These are phyloP conservation scores for Pyrus pyrifolia DNA, from an alignment of 306 rosid genomes.

Conservation along the genomic window DNA sequence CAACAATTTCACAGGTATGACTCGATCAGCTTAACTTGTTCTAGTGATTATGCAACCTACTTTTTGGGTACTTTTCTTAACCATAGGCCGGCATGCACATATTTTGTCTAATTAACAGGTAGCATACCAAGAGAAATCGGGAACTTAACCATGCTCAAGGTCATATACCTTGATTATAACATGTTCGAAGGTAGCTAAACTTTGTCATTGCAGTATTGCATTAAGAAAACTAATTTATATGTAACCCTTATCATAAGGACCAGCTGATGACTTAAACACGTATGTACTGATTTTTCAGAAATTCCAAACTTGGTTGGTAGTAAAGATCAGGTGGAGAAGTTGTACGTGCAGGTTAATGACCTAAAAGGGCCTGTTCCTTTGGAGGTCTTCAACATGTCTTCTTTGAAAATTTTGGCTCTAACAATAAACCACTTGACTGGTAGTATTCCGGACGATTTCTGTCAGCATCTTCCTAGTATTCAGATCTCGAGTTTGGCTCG, in stretches of 20 bases:
- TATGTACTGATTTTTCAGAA: neutral
- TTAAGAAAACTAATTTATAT: too few species aligned
- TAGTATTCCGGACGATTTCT: neutral
- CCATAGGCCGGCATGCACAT: too few species aligned
- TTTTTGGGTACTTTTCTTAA: too few species aligned
- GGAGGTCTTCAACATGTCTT: constrained; percentile 8
- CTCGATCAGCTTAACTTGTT: too few species aligned
- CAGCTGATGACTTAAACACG: neutral
- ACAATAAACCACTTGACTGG: neutral
- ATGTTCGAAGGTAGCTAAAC: too few species aligned
- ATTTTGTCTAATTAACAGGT: constrained; percentile 5
- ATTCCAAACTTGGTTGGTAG: neutral
- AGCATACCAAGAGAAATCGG: constrained; percentile 22
- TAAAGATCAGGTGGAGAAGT: neutral
- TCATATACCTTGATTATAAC: too few species aligned
- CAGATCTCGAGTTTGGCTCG: neutral
- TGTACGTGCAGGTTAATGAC: neutral
- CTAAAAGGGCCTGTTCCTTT: constrained; percentile 9
- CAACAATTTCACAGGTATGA: constrained; percentile 5
- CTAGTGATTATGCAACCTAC: too few species aligned
- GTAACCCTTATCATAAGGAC: too few species aligned
- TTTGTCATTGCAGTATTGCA: too few species aligned
- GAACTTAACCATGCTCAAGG: constrained; percentile 4
- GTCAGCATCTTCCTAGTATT: neutral
- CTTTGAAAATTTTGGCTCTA: neutral